These are phyloP conservation scores for Globisporangium recalcitrans DNA, from an alignment of 352 stramenopile species.

Conservation along the genomic window DNA sequence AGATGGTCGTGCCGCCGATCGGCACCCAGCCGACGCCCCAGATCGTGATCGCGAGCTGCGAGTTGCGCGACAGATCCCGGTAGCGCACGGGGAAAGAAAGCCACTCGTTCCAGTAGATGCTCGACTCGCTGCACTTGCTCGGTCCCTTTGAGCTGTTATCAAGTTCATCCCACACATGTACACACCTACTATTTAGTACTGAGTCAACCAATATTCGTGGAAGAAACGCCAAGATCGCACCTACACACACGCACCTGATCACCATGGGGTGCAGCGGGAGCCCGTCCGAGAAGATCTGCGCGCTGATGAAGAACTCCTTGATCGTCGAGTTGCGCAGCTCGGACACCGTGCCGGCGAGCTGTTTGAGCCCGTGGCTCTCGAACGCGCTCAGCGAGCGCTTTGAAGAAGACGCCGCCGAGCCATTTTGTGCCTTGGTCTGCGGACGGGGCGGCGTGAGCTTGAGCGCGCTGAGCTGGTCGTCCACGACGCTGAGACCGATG, in stretches of 20 bases:
- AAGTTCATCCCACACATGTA: neutral
- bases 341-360: conserved; percentile 51
- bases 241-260: conserved; percentile 36
- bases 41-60: conserved; percentile 77
- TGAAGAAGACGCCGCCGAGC: neutral
- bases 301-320: conserved; percentile 85
- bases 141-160: conserved; percentile 59
- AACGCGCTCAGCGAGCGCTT: conserved; percentile 24
- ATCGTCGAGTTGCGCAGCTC: conserved; percentile 78
- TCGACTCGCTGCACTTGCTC: conserved; percentile 84
- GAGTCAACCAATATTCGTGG: neutral
- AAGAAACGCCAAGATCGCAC: neutral
- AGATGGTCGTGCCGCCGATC: conserved; percentile 80
- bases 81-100: conserved; percentile 83
- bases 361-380: conserved; percentile 37
- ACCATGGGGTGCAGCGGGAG: conserved; percentile 79
- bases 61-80: conserved; percentile 82
- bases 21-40: conserved; percentile 80
- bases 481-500: conserved; percentile 32
- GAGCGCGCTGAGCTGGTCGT: conserved; percentile 11
- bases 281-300: conserved; percentile 85
- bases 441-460: conserved; percentile 1
- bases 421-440: neutral
- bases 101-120: conserved; percentile 88
- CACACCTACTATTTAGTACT: neutral